Base-by-base conservation (phyloP, 352 stramenopile species). In the Globisporangium spiculum region DNA sequence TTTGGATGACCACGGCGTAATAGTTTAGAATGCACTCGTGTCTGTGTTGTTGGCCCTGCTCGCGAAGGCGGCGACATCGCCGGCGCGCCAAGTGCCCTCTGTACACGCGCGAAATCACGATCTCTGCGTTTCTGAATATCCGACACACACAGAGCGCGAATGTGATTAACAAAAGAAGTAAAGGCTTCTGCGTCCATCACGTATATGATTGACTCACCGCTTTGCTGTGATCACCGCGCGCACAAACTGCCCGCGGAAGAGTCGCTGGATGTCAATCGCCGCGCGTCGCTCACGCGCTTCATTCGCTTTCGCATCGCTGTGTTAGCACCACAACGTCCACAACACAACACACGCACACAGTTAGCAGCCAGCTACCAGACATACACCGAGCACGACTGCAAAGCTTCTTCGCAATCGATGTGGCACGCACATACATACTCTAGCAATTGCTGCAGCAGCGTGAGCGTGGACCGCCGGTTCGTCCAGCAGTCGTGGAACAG, bases 401-500 rank as follows among this genome's bases (percentile, higher is more conserved):
- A 24, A 16, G n/a, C 16, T 57, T 9, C 6, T 34, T 2, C 53
- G 16, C 30, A 30, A 27, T 24, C 50, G 20, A 30, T 2, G 10
- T 10, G 3, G n/a, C 22, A 26, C 7, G 44, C 56, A 62, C 54
- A 56, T 9, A 55, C 55, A 44, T 74, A 90, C 82, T 76, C 68
- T 16, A 89, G 71, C n/a, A 89, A 76, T 18, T 72, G 57, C 34
- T 89, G 77, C 7, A 91, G 71, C 36, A 77, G 67, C 3, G 86
- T 71, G 3, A 91, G 72, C 53, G 82, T 89, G 16, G 68, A 61
- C 9, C 59, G 63, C 63, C 81, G 76, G 27, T 56, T 79, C 70
- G 75, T 67, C 81, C 84, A 92, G 76, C 81, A 91, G 32, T 86
- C 75, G 26, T 87, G 78, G 66, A 91, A 91, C 60, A 86, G 77